phyloP scores from a whole-genome alignment of 495 filamentous ascomycete genomes.

The Physcia stellaris region DNA sequence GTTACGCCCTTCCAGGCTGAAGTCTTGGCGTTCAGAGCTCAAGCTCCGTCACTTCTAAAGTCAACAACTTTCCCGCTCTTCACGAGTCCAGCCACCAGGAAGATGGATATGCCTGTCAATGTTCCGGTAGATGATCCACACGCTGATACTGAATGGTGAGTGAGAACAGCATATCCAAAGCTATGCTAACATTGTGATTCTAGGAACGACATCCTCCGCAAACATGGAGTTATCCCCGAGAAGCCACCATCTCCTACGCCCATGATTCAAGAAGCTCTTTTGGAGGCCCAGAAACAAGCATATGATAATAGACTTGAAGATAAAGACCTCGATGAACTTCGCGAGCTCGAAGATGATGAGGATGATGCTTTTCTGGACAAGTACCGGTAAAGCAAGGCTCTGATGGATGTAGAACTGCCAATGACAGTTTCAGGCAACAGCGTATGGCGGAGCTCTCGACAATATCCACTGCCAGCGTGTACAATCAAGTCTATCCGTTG shows the following conservation, averaged over 20 bases:
- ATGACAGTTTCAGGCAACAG: constrained; percentile 42
- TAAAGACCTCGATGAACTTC: constrained; percentile 85
- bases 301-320: constrained; percentile 86
- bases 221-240: constrained; percentile 90
- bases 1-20: too few relatives aligned
- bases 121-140: constrained; percentile 92
- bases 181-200: constrained; percentile 7
- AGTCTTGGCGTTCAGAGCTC: too few relatives aligned
- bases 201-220: constrained; percentile 98
- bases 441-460: constrained; percentile 67
- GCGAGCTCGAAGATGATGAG: constrained; percentile 86
- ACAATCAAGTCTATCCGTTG: constrained; percentile 83
- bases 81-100: too few relatives aligned
- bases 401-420: too few relatives aligned
- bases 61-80: too few relatives aligned
- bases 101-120: constrained; percentile 62
- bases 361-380: constrained; percentile 82
- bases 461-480: constrained; percentile 58
- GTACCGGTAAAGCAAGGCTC: too few relatives aligned
- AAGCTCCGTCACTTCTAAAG: too few relatives aligned
- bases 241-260: constrained; percentile 90
- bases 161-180: constrained; percentile 6
- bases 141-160: constrained; percentile 93
- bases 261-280: constrained; percentile 87
- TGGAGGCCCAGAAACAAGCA: constrained; percentile 63